A percentile compares a stretch with the other conserved stretches of the same genome.
phyloP scores from a whole-genome alignment of 306 rosid genomes.

The Gillenia trifoliata region DNA sequence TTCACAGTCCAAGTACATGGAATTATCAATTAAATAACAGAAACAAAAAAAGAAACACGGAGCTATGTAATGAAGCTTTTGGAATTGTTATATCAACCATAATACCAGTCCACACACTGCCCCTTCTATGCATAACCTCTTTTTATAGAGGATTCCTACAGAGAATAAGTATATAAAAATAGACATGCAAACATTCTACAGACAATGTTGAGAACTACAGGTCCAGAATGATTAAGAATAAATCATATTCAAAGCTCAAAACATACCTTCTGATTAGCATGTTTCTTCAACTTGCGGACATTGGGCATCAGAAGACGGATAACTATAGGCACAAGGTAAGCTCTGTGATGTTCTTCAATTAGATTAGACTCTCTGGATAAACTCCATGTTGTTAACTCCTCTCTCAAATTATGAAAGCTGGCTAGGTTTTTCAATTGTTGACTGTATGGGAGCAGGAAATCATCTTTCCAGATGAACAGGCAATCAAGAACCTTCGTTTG shows the following conservation, averaged over 20 bases:
- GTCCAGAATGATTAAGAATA: conserved; percentile 1
- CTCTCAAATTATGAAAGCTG: conserved; percentile 55
- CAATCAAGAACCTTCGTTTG: conserved; percentile 81
- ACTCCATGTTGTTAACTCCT: conserved; percentile 88
- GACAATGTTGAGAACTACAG: background rate
- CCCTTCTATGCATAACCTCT: background rate
- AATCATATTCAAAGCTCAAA: background rate
- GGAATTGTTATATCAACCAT: background rate
- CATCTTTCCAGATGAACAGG: conserved; percentile 75
- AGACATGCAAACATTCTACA: background rate
- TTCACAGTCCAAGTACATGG: background rate
- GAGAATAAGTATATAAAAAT: background rate
- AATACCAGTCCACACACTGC: no score
- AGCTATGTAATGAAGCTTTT: background rate
- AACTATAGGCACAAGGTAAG: conserved; percentile 62
- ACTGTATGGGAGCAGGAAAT: conserved; percentile 53
- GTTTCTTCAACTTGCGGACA: conserved; percentile 77
- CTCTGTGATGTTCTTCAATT: conserved; percentile 66
- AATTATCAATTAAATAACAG: background rate
- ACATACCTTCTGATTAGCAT: conserved; percentile 79
- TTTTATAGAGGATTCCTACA: background rate
- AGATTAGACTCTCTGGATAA: conserved; percentile 60
- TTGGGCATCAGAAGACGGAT: conserved; percentile 82
- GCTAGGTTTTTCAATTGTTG: conserved; percentile 70
- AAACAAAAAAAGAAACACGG: background rate